Conservation (phyloP, 352 stramenopile species). For the Phytophthora vignae region DNA sequence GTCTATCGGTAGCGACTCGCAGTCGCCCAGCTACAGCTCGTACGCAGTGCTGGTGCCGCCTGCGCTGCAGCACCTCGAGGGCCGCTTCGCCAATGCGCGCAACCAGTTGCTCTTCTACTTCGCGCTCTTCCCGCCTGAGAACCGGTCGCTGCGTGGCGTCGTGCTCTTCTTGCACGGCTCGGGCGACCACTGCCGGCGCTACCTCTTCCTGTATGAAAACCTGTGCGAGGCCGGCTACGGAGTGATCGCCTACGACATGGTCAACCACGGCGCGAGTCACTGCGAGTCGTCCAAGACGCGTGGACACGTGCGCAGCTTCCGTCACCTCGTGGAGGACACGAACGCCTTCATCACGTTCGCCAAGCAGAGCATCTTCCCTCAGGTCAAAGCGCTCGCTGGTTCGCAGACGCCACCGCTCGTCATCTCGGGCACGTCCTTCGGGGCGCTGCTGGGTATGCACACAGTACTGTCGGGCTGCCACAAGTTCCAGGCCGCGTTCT, state of each 20-base stretch:
- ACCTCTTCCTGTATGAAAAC: constrained; percentile 48
- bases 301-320: constrained; percentile 42
- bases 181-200: constrained; percentile 48
- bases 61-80: constrained; percentile 38
- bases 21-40: constrained; percentile 18
- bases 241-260: constrained; percentile 52
- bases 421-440: constrained; percentile 66
- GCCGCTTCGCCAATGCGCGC: constrained; percentile 43
- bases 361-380: constrained; percentile 34
- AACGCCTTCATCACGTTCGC: constrained; percentile 48
- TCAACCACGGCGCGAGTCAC: constrained; percentile 53
- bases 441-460: constrained; percentile 57
- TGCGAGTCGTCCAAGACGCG: constrained; percentile 34
- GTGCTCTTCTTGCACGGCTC: constrained; percentile 56
- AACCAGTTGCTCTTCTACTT: constrained; percentile 49
- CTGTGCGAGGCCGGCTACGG: constrained; percentile 47
- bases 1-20: background rate
- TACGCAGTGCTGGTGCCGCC: constrained; percentile 29
- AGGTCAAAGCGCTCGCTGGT: constrained; percentile 16
- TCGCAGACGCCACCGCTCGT: constrained; percentile 37
- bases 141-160: constrained; percentile 32
- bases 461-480: constrained; percentile 51
- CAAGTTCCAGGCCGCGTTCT: constrained; percentile 53
- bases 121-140: constrained; percentile 36
- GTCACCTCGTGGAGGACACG: constrained; percentile 51